Evolutionary conservation across 2,329 filamentous ascomycete genomes (phyloP).

Genomic region (Paraphaeosphaeria minitans): DNA sequence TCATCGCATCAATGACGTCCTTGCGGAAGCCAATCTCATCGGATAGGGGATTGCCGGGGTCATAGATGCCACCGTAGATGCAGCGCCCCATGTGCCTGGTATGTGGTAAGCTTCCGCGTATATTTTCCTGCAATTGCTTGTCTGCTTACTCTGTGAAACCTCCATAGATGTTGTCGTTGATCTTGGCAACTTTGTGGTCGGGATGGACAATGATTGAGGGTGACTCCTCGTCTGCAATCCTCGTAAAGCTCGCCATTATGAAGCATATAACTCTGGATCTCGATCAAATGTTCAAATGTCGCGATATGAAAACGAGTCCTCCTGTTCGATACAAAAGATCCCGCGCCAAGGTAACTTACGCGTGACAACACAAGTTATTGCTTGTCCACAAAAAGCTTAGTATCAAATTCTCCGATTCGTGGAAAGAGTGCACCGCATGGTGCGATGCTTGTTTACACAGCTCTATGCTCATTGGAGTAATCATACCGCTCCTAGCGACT

Average conservation of each 20-base stretch:
- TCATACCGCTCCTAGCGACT: slow-evolving; percentile 1
- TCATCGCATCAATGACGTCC: slow-evolving; percentile 75
- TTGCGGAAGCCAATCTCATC: slow-evolving; percentile 77
- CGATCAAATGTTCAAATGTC: neutral
- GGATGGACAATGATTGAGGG: slow-evolving; percentile 71
- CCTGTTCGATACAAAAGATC: neutral
- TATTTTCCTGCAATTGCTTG: slow-evolving; percentile 7
- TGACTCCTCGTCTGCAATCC: slow-evolving; percentile 63
- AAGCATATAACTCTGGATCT: neutral
- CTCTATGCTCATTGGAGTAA: slow-evolving; percentile 6
- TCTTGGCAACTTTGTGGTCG: slow-evolving; percentile 69
- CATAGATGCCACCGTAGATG: slow-evolving; percentile 86
- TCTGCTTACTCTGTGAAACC: slow-evolving; percentile 77
- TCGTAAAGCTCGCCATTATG: slow-evolving; percentile 74
- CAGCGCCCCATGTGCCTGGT: slow-evolving; percentile 83
- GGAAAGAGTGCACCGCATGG: slow-evolving; percentile 12
- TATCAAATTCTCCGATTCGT: slow-evolving; percentile 18
- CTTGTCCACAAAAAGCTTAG: slow-evolving; percentile 9
- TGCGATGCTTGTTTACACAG: slow-evolving; percentile 8
- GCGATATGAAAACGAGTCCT: slow-evolving; percentile 1
- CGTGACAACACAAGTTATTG: neutral
- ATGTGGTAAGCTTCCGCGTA: slow-evolving; percentile 26
- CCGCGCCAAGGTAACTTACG: slow-evolving; percentile 5
- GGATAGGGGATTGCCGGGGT: slow-evolving; percentile 73
- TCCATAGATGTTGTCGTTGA: slow-evolving; percentile 81